Conservation (phyloP, 1,284 basidiomycete genomes). For the Ustanciosporium gigantosporum region DNA sequence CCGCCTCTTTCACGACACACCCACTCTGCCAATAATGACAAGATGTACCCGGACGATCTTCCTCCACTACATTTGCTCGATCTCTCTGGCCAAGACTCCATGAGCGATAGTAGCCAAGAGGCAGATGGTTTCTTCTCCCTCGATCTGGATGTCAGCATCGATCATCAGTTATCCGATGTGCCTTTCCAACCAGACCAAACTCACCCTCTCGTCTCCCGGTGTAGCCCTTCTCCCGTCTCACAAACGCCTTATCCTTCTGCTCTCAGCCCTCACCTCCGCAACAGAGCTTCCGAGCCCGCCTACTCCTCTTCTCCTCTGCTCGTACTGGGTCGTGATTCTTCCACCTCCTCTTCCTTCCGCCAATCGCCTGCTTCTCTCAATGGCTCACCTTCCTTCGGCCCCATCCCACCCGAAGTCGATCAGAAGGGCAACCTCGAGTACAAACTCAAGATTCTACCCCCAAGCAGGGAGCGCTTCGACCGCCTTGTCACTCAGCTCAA, state of each 20-base stretch:
- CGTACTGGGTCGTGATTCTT: slow-evolving; percentile 7
- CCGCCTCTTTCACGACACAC: slow-evolving; percentile 4
- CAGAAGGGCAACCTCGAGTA: slow-evolving; percentile 59
- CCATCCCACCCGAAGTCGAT: slow-evolving; percentile 55
- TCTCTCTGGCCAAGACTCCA: slow-evolving; percentile 23
- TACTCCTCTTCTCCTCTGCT: slow-evolving; percentile 21
- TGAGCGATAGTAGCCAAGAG: slow-evolving; percentile 30
- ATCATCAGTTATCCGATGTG: slow-evolving; percentile 9
- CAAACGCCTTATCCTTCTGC: too few relatives aligned
- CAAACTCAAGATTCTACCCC: slow-evolving; percentile 58
- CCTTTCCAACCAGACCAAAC: not conserved
- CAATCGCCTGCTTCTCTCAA: not conserved
- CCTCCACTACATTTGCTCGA: slow-evolving; percentile 29
- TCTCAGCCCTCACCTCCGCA: too few relatives aligned
- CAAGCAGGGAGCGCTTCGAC: slow-evolving; percentile 53
- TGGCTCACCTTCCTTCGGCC: slow-evolving; percentile 19
- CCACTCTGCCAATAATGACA: not conserved
- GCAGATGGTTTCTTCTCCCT: slow-evolving; percentile 47
- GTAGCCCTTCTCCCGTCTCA: slow-evolving; percentile 2
- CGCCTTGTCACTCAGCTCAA: slow-evolving; percentile 59
- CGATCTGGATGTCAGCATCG: slow-evolving; percentile 45
- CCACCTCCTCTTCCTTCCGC: not conserved
- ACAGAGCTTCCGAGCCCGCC: slow-evolving; percentile 16
- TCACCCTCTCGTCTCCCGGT: slow-evolving; percentile 1
- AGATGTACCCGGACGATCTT: slow-evolving; percentile 5